Percentiles rank a stretch among this genome's conserved stretches.
These are phyloP conservation scores for Thermochaetoides thermophila DNA, from an alignment of 495 filamentous ascomycete species.

Conservation along the genomic window DNA sequence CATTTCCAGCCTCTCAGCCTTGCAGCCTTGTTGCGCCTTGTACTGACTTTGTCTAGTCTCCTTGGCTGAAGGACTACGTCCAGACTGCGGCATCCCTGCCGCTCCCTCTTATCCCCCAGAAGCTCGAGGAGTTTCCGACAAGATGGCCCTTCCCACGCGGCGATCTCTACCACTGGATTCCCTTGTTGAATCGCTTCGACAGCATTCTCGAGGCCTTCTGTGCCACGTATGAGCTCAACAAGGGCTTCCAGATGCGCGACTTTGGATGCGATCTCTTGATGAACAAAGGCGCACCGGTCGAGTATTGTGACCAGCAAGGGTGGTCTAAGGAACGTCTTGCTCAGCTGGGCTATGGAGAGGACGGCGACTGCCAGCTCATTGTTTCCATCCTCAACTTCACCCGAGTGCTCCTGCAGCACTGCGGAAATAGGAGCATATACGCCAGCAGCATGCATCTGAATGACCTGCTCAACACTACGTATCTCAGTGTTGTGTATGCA, in stretches of 20 bases:
- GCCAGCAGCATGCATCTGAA: conserved; percentile 76
- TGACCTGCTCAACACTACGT: conserved; percentile 75
- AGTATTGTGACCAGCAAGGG: conserved; percentile 22
- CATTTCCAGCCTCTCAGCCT: too few species aligned
- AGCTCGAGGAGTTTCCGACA: conserved; percentile 65
- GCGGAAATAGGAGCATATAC: conserved; percentile 94
- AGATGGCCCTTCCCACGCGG: conserved; percentile 95
- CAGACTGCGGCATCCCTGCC: conserved; percentile 49
- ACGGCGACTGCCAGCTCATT: conserved; percentile 68
- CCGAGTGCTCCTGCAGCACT: conserved; percentile 74
- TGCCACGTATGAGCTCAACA: conserved; percentile 63
- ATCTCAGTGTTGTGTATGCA: conserved; percentile 54
- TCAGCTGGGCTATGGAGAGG: conserved; percentile 44
- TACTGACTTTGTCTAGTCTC: conserved; percentile 43
- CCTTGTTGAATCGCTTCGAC: conserved; percentile 88
- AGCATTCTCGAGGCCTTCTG: conserved; percentile 68
- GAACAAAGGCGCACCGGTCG: conserved; percentile 28
- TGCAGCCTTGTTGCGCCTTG: not conserved
- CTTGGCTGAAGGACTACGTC: conserved; percentile 70
- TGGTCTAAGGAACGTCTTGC: conserved; percentile 35
- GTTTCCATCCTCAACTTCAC: conserved; percentile 74
- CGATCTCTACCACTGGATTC: conserved; percentile 97
- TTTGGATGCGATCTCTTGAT: conserved; percentile 52
- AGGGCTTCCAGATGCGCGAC: conserved; percentile 63
- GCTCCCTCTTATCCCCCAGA: conserved; percentile 57